Evolutionary conservation across 2,329 filamentous ascomycete genomes (phyloP), one percentile per base, ranked within the genome.

Genomic region (Colletotrichum scovillei): DNA sequence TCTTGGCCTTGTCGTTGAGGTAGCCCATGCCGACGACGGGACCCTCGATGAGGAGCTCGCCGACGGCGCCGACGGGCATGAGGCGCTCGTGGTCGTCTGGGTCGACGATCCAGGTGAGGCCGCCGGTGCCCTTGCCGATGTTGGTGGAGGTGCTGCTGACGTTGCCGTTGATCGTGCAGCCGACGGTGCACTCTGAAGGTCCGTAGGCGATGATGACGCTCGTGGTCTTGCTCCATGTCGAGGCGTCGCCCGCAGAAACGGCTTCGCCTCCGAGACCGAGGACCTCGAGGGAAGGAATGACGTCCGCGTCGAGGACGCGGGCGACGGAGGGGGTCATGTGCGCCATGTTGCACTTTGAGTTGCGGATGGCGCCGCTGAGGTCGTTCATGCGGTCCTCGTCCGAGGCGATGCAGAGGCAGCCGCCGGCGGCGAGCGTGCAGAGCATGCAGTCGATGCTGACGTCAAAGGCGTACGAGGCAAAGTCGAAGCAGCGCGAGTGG

Each of bases 11-110:
- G 69, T 92, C 88, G 63, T 88, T 88, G 26, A 92, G 81, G 72
- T 93, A 93, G 30, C 90, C 90, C 42, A 88, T 83, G 11, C 90
- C 90, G 2, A 93, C 88, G n/a, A 89, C 86, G 1, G 90, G 89
- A 0, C 89, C 89, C 74, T 88, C 88, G 16, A 91, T 81, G 4
- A 89, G 79, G n/a, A 90, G 80, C 77, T 90, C 88, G 6, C 88
- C 88, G 1, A 89, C 82, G 2, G 83, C 81, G 0, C 88, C 88
- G 0, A 88, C 79, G 0, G 87, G 86, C 5, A 86, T 82, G 4
- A 89, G 83, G 19, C 79, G 81, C 67, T 88, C 77, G 69, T 87
- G 82, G 66, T 87, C 82, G 1, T 84, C 82, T 0, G 87, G 83
- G 58, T 89, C 85, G 12, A 88, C 86, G 24, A 89, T 84, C 87